phyloP scores from a whole-genome alignment of 768 basidiomycete species.

The Panellus pusillus region DNA sequence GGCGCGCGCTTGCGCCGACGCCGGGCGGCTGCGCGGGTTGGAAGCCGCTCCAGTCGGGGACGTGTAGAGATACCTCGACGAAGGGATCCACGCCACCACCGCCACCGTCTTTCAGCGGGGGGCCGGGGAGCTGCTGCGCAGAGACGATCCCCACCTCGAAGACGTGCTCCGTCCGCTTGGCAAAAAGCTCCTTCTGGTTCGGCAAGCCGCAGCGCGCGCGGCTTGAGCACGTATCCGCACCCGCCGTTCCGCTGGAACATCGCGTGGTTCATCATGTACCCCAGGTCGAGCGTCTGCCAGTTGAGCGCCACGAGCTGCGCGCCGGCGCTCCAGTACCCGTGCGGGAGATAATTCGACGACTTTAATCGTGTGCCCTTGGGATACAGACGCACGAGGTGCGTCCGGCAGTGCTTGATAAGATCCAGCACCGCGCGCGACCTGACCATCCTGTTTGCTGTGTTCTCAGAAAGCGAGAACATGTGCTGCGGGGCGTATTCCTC shows the following conservation, averaged over 20 bases:
- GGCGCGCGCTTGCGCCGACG: background rate
- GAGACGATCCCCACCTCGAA: constrained; percentile 75
- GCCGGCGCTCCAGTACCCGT: constrained; percentile 87
- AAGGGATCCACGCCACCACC: constrained; percentile 66
- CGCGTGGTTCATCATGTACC: constrained; percentile 89
- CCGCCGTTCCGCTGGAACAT: constrained; percentile 93
- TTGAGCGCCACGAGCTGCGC: constrained; percentile 92
- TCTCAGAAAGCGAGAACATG: constrained; percentile 92
- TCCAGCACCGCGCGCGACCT: constrained; percentile 57
- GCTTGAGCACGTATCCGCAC: constrained; percentile 89
- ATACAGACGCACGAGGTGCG: constrained; percentile 82
- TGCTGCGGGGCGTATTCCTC: constrained; percentile 84
- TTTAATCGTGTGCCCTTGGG: constrained; percentile 80
- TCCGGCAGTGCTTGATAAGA: constrained; percentile 83
- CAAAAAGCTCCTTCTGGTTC: constrained; percentile 54
- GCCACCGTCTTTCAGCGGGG: constrained; percentile 63
- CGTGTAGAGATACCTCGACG: constrained; percentile 77
- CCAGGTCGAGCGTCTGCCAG: constrained; percentile 95
- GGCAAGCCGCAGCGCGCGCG: constrained; percentile 67
- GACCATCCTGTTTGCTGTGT: constrained; percentile 71
- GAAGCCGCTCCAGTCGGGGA: constrained; percentile 63
- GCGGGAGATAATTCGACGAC: constrained; percentile 87
- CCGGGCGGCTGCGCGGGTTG: background rate
- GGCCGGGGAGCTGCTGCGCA: constrained; percentile 90
- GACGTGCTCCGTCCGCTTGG: constrained; percentile 53